Percentiles rank a stretch among this genome's conserved stretches.
Conservation (phyloP, 192 early-diverging fungal species). For the Geosiphon pyriformis region DNA sequence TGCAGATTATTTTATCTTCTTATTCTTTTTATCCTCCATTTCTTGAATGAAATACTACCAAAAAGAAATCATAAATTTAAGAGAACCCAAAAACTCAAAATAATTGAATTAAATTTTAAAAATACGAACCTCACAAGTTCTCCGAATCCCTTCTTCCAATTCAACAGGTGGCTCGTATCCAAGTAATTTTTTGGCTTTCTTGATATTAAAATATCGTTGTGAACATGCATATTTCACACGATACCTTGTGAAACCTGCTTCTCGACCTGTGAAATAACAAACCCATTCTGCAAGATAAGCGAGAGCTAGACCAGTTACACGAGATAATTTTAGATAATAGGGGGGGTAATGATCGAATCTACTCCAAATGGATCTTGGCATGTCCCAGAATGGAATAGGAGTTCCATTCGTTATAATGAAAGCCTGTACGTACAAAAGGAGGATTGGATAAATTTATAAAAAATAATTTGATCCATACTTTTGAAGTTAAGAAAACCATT, state of each 20-base stretch:
- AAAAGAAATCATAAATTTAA: no score
- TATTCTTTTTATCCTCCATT: no score
- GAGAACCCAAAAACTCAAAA: no score
- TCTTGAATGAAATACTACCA: no score
- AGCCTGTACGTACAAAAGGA: conserved; percentile 51
- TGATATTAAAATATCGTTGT: conserved; percentile 84
- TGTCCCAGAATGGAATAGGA: conserved; percentile 87
- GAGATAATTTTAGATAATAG: conserved; percentile 54
- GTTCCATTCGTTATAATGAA: conserved; percentile 92
- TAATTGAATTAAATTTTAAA: no score
- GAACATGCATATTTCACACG: conserved; percentile 71
- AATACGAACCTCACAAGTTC: conserved; percentile 18
- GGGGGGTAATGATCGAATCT: conserved; percentile 54
- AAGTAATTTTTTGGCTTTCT: conserved; percentile 69
- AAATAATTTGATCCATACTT: not conserved
- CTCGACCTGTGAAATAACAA: conserved; percentile 50
- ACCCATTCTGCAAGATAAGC: conserved; percentile 62
- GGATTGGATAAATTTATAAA: not conserved
- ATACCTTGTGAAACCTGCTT: conserved; percentile 71
- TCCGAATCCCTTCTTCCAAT: conserved; percentile 50
- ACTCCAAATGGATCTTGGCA: conserved; percentile 65
- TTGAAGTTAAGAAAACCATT: conserved; percentile 15
- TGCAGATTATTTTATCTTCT: no score
- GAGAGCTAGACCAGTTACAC: conserved; percentile 40
- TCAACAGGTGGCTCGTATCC: conserved; percentile 50